These are phyloP conservation scores for Solanum sejunctum DNA, from an alignment of 257 asterid genomes.

Conservation along the genomic window DNA sequence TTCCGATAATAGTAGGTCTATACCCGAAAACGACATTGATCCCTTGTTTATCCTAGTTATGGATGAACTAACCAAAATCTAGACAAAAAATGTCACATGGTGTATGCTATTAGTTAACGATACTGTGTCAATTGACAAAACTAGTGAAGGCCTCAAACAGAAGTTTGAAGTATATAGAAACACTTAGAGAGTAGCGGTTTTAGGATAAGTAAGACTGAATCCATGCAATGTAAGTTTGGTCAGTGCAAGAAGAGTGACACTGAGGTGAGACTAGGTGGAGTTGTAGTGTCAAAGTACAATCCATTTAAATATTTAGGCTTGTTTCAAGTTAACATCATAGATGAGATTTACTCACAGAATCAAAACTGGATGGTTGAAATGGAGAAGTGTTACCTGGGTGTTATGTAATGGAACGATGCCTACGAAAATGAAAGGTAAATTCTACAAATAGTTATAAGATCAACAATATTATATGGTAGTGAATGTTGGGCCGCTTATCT, in stretches of 20 bases:
- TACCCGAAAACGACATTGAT: not conserved
- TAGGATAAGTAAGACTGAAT: too few relatives aligned
- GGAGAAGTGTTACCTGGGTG: not conserved
- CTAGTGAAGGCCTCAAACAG: too few relatives aligned
- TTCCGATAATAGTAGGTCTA: not conserved
- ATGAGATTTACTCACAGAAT: too few relatives aligned
- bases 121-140: too few relatives aligned
- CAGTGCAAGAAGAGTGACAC: not conserved
- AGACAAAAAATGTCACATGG: not conserved
- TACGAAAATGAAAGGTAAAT: not conserved
- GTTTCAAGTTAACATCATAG: not conserved
- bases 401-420: too few relatives aligned
- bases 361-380: not conserved
- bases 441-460: not conserved
- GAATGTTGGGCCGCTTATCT: not conserved
- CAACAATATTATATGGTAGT: not conserved
- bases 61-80: not conserved
- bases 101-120: too few relatives aligned
- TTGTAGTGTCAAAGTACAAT: not conserved
- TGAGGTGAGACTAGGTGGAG: not conserved
- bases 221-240: not conserved
- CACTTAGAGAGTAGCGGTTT: too few relatives aligned
- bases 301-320: too few relatives aligned
- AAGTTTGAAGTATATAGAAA: too few relatives aligned
- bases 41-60: not conserved